Evolutionary conservation across 2,329 filamentous ascomycete species (phyloP).

Genomic region (Bipolaris gigantea): DNA sequence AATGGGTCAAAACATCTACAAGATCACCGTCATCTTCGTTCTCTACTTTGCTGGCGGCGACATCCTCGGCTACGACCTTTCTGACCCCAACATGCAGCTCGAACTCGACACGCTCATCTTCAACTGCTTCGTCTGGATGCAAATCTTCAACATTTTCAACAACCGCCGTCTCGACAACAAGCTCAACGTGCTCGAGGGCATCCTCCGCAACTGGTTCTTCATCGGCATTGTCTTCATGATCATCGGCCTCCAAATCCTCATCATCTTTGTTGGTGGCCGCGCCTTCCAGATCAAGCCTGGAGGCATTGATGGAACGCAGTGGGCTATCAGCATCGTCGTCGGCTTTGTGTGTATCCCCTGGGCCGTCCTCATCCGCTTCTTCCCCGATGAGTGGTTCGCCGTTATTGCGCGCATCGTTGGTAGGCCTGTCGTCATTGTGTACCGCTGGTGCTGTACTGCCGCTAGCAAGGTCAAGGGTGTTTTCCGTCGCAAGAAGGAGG

Average conservation of each 20-base stretch:
- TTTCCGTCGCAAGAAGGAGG: constrained; percentile 14
- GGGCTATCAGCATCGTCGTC: constrained; percentile 58
- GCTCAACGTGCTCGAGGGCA: constrained; percentile 63
- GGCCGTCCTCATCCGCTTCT: constrained; percentile 54
- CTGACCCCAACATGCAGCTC: constrained; percentile 40
- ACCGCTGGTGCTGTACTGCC: constrained; percentile 17
- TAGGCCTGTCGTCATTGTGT: constrained; percentile 27
- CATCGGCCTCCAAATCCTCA: constrained; percentile 59
- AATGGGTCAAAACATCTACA: constrained; percentile 62
- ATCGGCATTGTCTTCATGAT: constrained; percentile 61
- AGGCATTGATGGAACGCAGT: constrained; percentile 59
- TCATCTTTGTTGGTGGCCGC: constrained; percentile 60
- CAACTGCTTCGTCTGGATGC: constrained; percentile 73
- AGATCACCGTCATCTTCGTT: constrained; percentile 60
- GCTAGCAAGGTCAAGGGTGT: constrained; percentile 16
- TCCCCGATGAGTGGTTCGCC: constrained; percentile 52
- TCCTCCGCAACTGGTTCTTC: constrained; percentile 61
- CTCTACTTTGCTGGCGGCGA: constrained; percentile 63
- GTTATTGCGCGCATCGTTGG: constrained; percentile 24
- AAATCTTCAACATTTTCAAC: constrained; percentile 72
- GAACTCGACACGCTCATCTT: constrained; percentile 65
- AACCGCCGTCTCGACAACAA: constrained; percentile 65
- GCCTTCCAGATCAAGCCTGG: constrained; percentile 57
- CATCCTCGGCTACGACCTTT: constrained; percentile 58
- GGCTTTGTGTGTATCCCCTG: constrained; percentile 57